Evolutionary conservation across 2,329 filamentous ascomycete genomes (phyloP).

Genomic region (Hymenoscyphus infarciens): DNA sequence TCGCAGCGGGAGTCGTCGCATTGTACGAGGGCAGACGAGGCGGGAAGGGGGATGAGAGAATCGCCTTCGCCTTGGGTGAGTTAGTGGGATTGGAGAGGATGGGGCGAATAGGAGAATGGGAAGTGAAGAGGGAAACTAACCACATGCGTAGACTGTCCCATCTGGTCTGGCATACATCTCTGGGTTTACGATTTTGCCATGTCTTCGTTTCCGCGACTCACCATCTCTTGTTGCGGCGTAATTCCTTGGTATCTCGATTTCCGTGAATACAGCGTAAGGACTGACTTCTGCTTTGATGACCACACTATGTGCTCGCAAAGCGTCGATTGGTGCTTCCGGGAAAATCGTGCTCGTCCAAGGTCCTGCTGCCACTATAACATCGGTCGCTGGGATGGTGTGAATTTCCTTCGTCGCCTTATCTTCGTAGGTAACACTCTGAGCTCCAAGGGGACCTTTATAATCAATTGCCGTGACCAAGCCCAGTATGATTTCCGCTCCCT

Average conservation of each 20-base stretch:
- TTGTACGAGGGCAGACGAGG: slow-evolving; percentile 69
- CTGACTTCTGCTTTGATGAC: slow-evolving; percentile 62
- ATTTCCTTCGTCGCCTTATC: slow-evolving; percentile 47
- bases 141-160: slow-evolving; percentile 89
- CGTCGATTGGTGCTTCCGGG: slow-evolving; percentile 54
- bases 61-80: slow-evolving; percentile 67
- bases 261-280: slow-evolving; percentile 80
- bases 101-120: too few species aligned
- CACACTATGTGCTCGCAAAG: slow-evolving; percentile 61
- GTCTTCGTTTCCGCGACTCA: slow-evolving; percentile 49
- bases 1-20: slow-evolving; percentile 75
- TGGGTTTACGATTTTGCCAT: slow-evolving; percentile 67
- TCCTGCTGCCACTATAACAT: slow-evolving; percentile 42
- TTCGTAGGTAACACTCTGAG: slow-evolving; percentile 65
- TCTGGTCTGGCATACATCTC: slow-evolving; percentile 93
- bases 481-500: slow-evolving; percentile 64
- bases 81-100: neutral
- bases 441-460: slow-evolving; percentile 54
- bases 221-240: slow-evolving; percentile 52
- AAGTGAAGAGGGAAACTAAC: slow-evolving; percentile 40
- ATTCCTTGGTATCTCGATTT: slow-evolving; percentile 68
- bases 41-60: slow-evolving; percentile 67
- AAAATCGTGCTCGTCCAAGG: slow-evolving; percentile 61
- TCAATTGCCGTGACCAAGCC: slow-evolving; percentile 68
- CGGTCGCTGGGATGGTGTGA: slow-evolving; percentile 50